phyloP scores from a whole-genome alignment of 257 asterid species.

The Henckelia pumila region DNA sequence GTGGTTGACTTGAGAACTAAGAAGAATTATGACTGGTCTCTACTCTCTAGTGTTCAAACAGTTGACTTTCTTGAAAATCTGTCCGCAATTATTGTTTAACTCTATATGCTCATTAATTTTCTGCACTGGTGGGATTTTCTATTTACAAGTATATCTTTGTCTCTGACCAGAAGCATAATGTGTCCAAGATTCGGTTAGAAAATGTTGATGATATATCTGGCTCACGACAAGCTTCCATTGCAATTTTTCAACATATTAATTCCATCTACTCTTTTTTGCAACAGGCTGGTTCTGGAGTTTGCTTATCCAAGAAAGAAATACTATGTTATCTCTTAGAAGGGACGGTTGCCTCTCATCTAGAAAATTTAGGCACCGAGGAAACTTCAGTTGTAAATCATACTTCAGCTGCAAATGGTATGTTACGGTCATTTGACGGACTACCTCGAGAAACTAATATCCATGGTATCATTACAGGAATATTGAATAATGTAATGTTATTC shows the following conservation, averaged over 20 bases:
- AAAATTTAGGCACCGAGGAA: slow-evolving; percentile 47
- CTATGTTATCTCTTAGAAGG: slow-evolving; percentile 57
- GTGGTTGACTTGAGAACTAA: background rate
- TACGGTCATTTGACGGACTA: background rate
- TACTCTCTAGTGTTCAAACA: background rate
- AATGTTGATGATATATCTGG: background rate
- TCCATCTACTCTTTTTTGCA: background rate
- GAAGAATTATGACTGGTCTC: background rate
- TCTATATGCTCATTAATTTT: too few relatives aligned
- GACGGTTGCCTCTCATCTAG: slow-evolving; percentile 67
- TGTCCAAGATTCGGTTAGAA: background rate
- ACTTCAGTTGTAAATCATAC: slow-evolving; percentile 29
- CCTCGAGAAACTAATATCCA: too few relatives aligned
- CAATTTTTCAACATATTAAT: background rate
- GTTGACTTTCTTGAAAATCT: background rate
- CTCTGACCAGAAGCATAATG: background rate
- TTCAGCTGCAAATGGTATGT: slow-evolving; percentile 45
- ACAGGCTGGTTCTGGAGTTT: slow-evolving; percentile 69
- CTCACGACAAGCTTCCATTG: background rate
- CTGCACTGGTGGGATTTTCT: background rate
- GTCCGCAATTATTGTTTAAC: too few relatives aligned
- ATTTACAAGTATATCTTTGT: background rate
- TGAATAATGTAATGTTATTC: background rate
- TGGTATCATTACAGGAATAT: background rate
- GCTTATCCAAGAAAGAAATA: slow-evolving; percentile 61